A percentile compares a stretch with the other conserved stretches of the same genome.
Conservation (phyloP, 2,329 filamentous ascomycete species). For the Penicillium janthinellum region DNA sequence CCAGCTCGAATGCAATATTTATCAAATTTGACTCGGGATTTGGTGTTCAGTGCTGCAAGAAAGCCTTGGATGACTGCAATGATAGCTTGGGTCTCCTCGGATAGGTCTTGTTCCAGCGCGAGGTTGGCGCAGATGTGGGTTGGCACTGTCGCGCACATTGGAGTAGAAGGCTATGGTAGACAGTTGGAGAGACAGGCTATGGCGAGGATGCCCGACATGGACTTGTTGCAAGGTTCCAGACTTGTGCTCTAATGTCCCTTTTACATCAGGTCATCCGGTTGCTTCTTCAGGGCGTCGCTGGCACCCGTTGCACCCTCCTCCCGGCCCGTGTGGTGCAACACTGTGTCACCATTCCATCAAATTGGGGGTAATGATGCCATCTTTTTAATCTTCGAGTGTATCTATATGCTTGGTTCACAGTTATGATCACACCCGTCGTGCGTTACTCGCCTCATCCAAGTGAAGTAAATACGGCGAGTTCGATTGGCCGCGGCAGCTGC, state of each 20-base stretch:
- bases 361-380: neutral
- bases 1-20: conserved; percentile 38
- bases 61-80: conserved; percentile 34
- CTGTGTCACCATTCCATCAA: neutral
- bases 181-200: neutral
- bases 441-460: neutral
- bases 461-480: conserved; percentile 16
- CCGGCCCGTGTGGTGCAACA: neutral
- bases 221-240: neutral
- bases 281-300: neutral
- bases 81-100: conserved; percentile 27
- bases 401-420: neutral
- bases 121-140: neutral
- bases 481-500: conserved; percentile 11
- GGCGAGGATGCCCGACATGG: neutral
- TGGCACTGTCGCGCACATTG: conserved; percentile 23
- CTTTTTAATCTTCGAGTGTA: neutral
- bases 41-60: conserved; percentile 33
- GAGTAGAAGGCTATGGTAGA: neutral
- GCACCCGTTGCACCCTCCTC: conserved; percentile 1
- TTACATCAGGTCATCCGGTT: neutral
- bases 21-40: conserved; percentile 36
- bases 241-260: neutral
- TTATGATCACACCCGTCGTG: neutral
- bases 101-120: conserved; percentile 3